Evolutionary conservation across 371 early-diverging fungal species (phyloP), one percentile per base, ranked within the genome.

Genomic region (Apophysomyces variabilis): DNA sequence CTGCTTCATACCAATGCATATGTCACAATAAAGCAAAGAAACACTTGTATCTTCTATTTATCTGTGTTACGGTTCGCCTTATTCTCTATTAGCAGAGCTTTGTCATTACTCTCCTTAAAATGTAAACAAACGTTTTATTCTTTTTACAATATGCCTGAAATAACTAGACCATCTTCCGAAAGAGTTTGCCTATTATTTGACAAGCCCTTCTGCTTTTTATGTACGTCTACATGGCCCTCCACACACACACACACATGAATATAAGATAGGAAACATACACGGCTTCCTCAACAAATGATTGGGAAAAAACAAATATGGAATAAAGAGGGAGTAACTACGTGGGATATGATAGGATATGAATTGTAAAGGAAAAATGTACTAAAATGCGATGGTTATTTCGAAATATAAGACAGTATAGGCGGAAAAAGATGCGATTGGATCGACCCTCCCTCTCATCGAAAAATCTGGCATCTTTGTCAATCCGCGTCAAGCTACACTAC

Each of bases 301-400:
- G 32, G 32, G 21, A 21, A 18, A 50, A 21, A 50, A 50, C 9
- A 4, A 21, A 50, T 7, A 50, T 50, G 32, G 32, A 26, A 26
- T 26, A 26, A 26, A 26, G 21, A 18, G 54, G 54, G 21, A 50
- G 21, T 50, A 26, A 9, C 9, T 21, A 50, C 9, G 21, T 50
- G 54, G 21, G 9, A 21, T 21, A 21, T 50, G 54, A 50, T 18
- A 21, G 21, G 21, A 50, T 9, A 50, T 18, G 21, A 50, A 50
- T 4, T 21, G 46, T 13, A 13, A 45, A 9, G 54, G 54, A 50
- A 50, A 50, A 50, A 18, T n/a, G 21, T 21, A 26, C 5, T 13
- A 21, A 18, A 11, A 50, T 50, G 54, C 54, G 54, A 50, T 50
- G 54, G 21, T 26, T 50, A 32, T 50, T 9, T 50, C 21, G 54